Evolutionary conservation across 169 alveolate genomes (phyloP), one percentile per base, ranked within the genome.

Genomic region (Cyclospora cayetanensis): DNA sequence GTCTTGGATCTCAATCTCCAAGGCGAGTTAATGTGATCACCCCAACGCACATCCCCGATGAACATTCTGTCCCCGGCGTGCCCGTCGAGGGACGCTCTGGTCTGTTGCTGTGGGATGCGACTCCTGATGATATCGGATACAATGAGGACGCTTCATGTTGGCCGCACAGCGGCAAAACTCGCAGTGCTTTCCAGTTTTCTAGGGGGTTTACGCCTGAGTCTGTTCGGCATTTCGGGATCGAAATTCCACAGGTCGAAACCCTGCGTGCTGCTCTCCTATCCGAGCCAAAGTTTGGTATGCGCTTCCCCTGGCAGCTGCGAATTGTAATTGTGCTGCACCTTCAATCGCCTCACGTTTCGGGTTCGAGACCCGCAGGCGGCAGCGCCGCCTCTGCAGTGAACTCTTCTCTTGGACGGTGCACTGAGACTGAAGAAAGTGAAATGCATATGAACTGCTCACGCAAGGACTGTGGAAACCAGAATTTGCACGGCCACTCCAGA

Each of bases 211-310:
- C 34, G 12, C 88, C 88, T 0, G 88, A 77, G 70, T 77, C 88
- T 4, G 50, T 52, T 39, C 70, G 88, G 25, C 88, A 77, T n/a
- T 77, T 77, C 60, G 72, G 31, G 25, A 34, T 77, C 1, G 88
- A 77, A 70, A 18, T 77, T 27, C 88, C 88, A 34, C 88, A 77
- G 41, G 15, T 77, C 20, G 88, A 77, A 60, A 77, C 46, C 22
- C 52, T 77, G 52, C 22, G 88, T 42, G 43, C 88, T 1, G 88
- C 88, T 15, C 52, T 77, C 37, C 88, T 77, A 4, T 77, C 65
- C 46, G 88, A 77, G 22, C 88, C 88, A 11, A 77, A 77, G 72
- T 77, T 77, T 70, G 43, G n/a, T 31, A 18, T 77, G 50, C 70
- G 43, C n/a, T 55, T 11, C 35, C 43, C 72, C 9, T 77, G 88